Evolutionary conservation across 768 basidiomycete species (phyloP), one percentile per base, ranked within the genome.

Genomic region (Daedaleopsis nitida): DNA sequence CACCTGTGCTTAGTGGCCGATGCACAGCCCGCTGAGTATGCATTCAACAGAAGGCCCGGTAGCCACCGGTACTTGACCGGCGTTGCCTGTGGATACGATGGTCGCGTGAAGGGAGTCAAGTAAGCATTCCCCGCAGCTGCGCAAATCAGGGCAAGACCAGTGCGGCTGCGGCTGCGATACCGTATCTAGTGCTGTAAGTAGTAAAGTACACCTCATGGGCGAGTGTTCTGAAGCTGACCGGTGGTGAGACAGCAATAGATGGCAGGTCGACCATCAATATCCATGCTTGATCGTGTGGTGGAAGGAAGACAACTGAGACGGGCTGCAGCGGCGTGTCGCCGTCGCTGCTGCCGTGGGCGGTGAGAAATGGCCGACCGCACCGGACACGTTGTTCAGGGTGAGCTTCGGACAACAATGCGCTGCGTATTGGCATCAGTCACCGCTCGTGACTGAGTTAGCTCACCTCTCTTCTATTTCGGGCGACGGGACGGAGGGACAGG

Each of bases 321-420:
- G 34, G 47, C 45, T 32, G 57, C 10, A 32, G 27, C 49, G 51
- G 43, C 57, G 57, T 58, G 57, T 58, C 17, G 57, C 23, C 37
- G 14, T 35, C 37, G 17, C 35, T 35, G 47, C n/a, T n/a, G n/a
- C n/a, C n/a, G 60, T 24, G 34, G 51, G 42, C 52, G 60, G 60
- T 61, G 60, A 35, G 55, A 52, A 61, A 21, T 34, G 52, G 56
- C 61, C 61, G 61, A 52, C 44, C 37, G 52, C 38, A 44, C 45
- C 61, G 62, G 57, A 58, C 62, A 63, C 62, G 57, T 53, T 63
- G 48, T 57, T 35, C 62, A 38, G 52, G 57, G 48, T 39, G 62
- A 47, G 21, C 35, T 12, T 16, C 55, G 44, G 10, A 49, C 21
- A 27, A 49, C 45, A 47, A 23, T 47, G 45, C 17, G 45, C 45